phyloP scores from a whole-genome alignment of 257 asterid genomes.

The Cynanchum wilfordii region DNA sequence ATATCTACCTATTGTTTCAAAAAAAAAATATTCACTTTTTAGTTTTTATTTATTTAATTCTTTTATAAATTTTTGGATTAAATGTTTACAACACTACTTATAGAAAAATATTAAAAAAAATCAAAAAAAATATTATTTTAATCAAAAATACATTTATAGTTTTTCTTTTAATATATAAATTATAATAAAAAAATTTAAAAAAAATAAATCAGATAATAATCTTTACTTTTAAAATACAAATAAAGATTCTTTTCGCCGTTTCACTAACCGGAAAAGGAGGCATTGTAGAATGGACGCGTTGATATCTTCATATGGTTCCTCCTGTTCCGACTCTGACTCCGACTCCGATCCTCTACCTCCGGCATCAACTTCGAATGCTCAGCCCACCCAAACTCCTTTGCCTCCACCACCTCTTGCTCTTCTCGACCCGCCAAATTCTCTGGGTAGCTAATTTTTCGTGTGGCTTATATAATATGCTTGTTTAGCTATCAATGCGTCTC shows the following conservation, averaged over 20 bases:
- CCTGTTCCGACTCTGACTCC: conserved; percentile 55
- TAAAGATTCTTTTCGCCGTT: background rate
- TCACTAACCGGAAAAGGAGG: background rate
- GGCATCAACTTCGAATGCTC: conserved; percentile 2
- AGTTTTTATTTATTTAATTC: too few species aligned
- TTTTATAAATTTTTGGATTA: too few species aligned
- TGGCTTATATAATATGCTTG: background rate
- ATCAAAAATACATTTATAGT: too few species aligned
- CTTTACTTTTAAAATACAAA: too few species aligned
- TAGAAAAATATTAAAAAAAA: too few species aligned
- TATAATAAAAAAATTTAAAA: too few species aligned
- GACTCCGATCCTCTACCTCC: conserved; percentile 20
- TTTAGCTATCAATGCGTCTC: background rate
- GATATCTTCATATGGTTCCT: conserved; percentile 71
- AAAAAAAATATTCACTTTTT: too few species aligned
- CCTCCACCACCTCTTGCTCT: conserved; percentile 86
- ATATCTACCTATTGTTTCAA: too few species aligned
- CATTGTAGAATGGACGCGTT: conserved; percentile 60
- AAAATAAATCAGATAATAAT: too few species aligned
- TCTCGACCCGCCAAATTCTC: conserved; percentile 53
- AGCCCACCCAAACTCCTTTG: conserved; percentile 27
- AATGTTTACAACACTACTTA: too few species aligned
- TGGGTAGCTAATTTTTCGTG: conserved; percentile 26
- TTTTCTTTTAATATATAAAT: too few species aligned
- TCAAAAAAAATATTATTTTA: too few species aligned